These are phyloP conservation scores for Paramecium caudatum DNA, from an alignment of 73 alveolate genomes.

Conservation along the genomic window DNA sequence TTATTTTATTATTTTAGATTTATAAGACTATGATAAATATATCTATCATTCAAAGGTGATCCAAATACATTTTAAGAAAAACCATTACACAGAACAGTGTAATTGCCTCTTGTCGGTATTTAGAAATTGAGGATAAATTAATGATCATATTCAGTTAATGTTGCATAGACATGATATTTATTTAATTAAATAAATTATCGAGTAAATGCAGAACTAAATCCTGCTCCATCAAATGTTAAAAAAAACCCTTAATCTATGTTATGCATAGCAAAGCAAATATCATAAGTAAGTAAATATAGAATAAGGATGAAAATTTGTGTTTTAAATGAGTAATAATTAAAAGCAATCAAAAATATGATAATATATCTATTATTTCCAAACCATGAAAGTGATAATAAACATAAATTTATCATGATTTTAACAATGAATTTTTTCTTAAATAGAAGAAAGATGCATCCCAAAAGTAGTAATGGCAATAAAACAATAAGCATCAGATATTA, in stretches of 20 bases:
- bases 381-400: constrained; percentile 9
- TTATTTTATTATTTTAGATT: background rate
- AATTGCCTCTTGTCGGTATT: background rate
- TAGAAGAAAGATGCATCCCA: background rate
- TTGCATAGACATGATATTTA: constrained; percentile 21
- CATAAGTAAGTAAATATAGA: background rate
- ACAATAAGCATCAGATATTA: constrained; percentile 15
- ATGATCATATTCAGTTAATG: background rate
- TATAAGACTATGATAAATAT: background rate
- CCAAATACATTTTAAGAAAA: background rate
- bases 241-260: constrained; percentile 25
- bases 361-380: constrained; percentile 5
- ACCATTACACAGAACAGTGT: background rate
- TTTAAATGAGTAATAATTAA: background rate
- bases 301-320: background rate
- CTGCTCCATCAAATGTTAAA: background rate
- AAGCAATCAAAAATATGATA: background rate
- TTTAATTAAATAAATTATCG: background rate
- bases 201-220: constrained; percentile 17
- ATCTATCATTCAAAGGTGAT: background rate
- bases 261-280: constrained; percentile 64
- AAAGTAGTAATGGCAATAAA: background rate
- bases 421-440: background rate
- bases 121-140: background rate
- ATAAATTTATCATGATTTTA: background rate